Conservation (phyloP, 2,329 filamentous ascomycete genomes). For the Zopfia rhizophila region DNA sequence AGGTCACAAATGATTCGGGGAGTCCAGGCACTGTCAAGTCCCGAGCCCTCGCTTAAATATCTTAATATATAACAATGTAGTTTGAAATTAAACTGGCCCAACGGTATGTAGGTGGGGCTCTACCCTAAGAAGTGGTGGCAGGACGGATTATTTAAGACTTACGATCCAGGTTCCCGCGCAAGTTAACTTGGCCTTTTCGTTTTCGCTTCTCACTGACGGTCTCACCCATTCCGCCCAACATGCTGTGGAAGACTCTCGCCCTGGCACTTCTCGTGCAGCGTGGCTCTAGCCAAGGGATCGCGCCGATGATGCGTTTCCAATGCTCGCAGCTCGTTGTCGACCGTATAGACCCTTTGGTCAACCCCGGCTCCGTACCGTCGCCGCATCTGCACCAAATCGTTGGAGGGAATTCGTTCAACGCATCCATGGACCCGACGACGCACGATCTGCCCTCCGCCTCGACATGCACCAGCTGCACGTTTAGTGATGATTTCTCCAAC, state of each 20-base stretch:
- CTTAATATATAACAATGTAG: slow-evolving; percentile 5
- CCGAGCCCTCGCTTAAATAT: slow-evolving; percentile 18
- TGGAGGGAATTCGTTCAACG: slow-evolving; percentile 40
- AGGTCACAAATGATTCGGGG: slow-evolving; percentile 7
- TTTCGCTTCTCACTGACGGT: slow-evolving; percentile 5
- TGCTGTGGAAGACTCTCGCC: slow-evolving; percentile 26
- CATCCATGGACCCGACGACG: slow-evolving; percentile 26
- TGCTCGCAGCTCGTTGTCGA: slow-evolving; percentile 38
- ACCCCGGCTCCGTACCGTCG: slow-evolving; percentile 36
- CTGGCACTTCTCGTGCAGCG: slow-evolving; percentile 23
- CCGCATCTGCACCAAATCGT: slow-evolving; percentile 39
- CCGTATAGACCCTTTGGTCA: slow-evolving; percentile 40
- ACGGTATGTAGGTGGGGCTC: slow-evolving; percentile 8
- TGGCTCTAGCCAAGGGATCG: slow-evolving; percentile 14
- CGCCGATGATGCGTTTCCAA: slow-evolving; percentile 32
- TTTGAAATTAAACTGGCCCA: slow-evolving; percentile 17
- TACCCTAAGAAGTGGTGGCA: slow-evolving; percentile 5
- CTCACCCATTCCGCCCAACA: slow-evolving; percentile 9
- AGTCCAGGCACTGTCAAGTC: slow-evolving; percentile 17
- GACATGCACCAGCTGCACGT: slow-evolving; percentile 39
- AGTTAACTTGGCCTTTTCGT: slow-evolving; percentile 5
- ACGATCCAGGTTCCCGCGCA: slow-evolving; percentile 4
- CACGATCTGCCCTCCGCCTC: slow-evolving; percentile 36
- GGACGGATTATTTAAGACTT: slow-evolving; percentile 13
- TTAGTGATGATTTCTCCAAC: slow-evolving; percentile 41